These are phyloP conservation scores for Carex arenaria DNA, from an alignment of 202 grass and related monocot species.

Conservation along the genomic window DNA sequence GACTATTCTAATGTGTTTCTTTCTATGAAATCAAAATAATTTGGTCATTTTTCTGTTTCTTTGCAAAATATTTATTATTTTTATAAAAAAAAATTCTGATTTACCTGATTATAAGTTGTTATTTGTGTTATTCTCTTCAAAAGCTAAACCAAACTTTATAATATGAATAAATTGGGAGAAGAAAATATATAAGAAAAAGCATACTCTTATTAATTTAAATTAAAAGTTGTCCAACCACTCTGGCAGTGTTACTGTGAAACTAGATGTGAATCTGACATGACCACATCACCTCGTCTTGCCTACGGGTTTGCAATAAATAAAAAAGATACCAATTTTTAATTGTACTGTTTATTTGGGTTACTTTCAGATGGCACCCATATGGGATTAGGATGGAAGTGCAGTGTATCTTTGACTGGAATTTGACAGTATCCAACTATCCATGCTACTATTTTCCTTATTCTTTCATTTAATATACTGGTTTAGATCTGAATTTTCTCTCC, in stretches of 20 bases:
- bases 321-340: background rate
- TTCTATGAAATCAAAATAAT: too few relatives aligned
- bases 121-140: too few relatives aligned
- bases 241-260: too few relatives aligned
- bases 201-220: background rate
- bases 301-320: too few relatives aligned
- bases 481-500: background rate
- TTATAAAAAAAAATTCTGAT: too few relatives aligned
- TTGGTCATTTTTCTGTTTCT: too few relatives aligned
- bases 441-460: background rate
- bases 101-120: background rate
- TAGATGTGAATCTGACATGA: background rate
- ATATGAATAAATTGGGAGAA: background rate
- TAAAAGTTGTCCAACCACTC: background rate
- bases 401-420: slow-evolving; percentile 19
- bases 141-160: too few relatives aligned
- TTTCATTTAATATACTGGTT: background rate
- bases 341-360: background rate
- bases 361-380: background rate
- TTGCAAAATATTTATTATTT: too few relatives aligned
- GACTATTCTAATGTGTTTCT: too few relatives aligned
- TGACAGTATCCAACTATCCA: background rate
- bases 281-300: background rate
- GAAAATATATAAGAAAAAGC: background rate
- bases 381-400: background rate